These are phyloP conservation scores for Neonothopanus nambi DNA, from an alignment of 1,284 basidiomycete genomes.

Conservation along the genomic window DNA sequence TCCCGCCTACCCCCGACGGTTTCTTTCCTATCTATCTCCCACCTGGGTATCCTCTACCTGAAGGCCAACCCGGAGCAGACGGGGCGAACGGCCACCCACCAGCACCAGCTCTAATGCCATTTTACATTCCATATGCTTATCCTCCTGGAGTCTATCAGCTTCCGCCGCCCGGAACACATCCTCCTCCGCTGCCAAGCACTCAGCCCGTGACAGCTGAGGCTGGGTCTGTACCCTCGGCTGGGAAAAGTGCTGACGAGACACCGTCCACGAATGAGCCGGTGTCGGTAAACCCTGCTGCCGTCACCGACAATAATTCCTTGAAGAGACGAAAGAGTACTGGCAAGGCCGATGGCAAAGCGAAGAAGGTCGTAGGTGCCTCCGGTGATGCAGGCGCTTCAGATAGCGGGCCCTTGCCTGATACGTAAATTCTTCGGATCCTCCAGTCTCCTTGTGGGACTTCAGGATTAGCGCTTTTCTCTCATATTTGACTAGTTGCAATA, in stretches of 20 bases:
- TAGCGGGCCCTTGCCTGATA: too few species aligned
- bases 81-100: constrained; percentile 38
- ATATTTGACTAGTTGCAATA: too few species aligned
- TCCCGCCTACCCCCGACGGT: constrained; percentile 43
- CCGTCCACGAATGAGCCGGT: too few species aligned
- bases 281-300: too few species aligned
- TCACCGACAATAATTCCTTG: too few species aligned
- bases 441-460: too few species aligned
- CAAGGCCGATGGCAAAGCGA: too few species aligned
- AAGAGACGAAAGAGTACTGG: too few species aligned
- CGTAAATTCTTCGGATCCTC: too few species aligned
- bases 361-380: too few species aligned
- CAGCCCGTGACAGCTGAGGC: constrained; percentile 12
- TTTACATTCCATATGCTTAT: constrained; percentile 38
- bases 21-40: constrained; percentile 60
- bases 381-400: too few species aligned
- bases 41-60: constrained; percentile 42
- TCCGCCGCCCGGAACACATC: constrained; percentile 29
- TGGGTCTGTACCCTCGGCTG: constrained; percentile 15
- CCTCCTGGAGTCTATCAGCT: constrained; percentile 25
- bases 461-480: too few species aligned
- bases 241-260: constrained; percentile 3
- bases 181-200: constrained; percentile 18
- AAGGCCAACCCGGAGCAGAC: constrained; percentile 42
- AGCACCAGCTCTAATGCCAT: constrained; percentile 42